Evolutionary conservation across 495 filamentous ascomycete species (phyloP).

Genomic region (Glutinoglossum americanum): DNA sequence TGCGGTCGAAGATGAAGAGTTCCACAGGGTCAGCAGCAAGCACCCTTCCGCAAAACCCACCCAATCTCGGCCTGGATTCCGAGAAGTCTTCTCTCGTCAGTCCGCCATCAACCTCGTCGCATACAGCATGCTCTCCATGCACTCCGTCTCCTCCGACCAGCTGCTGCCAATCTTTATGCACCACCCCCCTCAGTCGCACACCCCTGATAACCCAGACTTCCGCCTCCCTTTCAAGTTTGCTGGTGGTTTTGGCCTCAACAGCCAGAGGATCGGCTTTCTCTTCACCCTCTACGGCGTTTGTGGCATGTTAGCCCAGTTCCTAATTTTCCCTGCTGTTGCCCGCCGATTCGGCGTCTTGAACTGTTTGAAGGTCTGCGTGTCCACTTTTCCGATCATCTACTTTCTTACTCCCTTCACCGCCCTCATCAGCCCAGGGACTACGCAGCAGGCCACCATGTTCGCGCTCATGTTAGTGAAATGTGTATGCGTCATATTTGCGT

Average conservation of each 20-base stretch:
- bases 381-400: constrained; percentile 51
- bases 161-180: constrained; percentile 66
- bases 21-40: constrained; percentile 15
- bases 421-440: constrained; percentile 23
- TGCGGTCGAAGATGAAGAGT: constrained; percentile 20
- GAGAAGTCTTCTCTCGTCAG: constrained; percentile 54
- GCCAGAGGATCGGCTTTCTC: constrained; percentile 45
- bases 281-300: constrained; percentile 53
- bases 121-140: constrained; percentile 56
- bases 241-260: constrained; percentile 46
- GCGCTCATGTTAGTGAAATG: constrained; percentile 45
- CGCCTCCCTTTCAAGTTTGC: constrained; percentile 57
- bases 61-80: constrained; percentile 26
- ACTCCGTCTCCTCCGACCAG: constrained; percentile 61
- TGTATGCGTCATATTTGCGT: constrained; percentile 52
- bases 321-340: constrained; percentile 51
- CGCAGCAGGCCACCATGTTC: constrained; percentile 23
- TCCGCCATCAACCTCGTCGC: constrained; percentile 51
- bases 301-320: constrained; percentile 57
- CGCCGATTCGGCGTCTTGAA: constrained; percentile 45
- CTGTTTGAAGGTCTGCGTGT: constrained; percentile 36
- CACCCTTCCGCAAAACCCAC: constrained; percentile 15
- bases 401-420: constrained; percentile 51
- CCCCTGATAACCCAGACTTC: constrained; percentile 29
- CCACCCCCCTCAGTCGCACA: constrained; percentile 32